Evolutionary conservation across 2,329 filamentous ascomycete species (phyloP).

Genomic region (Mariannaea elegans): DNA sequence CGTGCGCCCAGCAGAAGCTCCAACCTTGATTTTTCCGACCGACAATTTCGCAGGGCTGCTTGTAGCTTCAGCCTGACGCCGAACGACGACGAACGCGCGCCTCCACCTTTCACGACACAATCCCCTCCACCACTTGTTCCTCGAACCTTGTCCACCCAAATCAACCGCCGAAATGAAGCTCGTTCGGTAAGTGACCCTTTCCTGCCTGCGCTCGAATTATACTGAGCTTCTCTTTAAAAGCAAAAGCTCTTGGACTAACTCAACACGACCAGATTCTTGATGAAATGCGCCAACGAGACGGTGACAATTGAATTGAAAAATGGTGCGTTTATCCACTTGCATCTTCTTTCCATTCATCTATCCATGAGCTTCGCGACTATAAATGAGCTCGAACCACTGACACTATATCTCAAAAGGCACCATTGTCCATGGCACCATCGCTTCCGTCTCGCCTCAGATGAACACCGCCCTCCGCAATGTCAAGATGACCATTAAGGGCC

Average conservation of each 20-base stretch:
- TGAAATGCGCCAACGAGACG: slow-evolving; percentile 99
- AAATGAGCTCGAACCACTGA: slow-evolving; percentile 18
- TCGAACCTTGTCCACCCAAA: slow-evolving; percentile 14
- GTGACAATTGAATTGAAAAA: slow-evolving; percentile 99
- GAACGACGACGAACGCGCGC: slow-evolving; percentile 32
- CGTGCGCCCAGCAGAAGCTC: slow-evolving; percentile 33
- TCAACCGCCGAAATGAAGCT: slow-evolving; percentile 83
- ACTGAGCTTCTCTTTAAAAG: slow-evolving; percentile 33
- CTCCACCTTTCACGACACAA: slow-evolving; percentile 16
- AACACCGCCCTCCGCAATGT: slow-evolving; percentile 95
- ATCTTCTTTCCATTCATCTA: neutral
- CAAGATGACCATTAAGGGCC: slow-evolving; percentile 92
- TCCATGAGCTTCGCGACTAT: neutral
- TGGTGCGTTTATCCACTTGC: slow-evolving; percentile 64
- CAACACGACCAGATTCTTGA: slow-evolving; percentile 78
- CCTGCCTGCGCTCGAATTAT: slow-evolving; percentile 26
- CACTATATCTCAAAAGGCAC: slow-evolving; percentile 68
- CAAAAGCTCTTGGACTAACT: slow-evolving; percentile 38
- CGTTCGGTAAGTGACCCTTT: slow-evolving; percentile 75
- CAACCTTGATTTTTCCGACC: slow-evolving; percentile 44
- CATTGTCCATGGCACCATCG: slow-evolving; percentile 96
- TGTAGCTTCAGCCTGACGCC: slow-evolving; percentile 42
- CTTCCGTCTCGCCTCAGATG: slow-evolving; percentile 97
- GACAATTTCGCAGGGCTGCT: slow-evolving; percentile 38
- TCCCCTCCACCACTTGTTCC: slow-evolving; percentile 7